phyloP scores from a whole-genome alignment of 371 early-diverging fungal species.

The Cokeromyces recurvatus region DNA sequence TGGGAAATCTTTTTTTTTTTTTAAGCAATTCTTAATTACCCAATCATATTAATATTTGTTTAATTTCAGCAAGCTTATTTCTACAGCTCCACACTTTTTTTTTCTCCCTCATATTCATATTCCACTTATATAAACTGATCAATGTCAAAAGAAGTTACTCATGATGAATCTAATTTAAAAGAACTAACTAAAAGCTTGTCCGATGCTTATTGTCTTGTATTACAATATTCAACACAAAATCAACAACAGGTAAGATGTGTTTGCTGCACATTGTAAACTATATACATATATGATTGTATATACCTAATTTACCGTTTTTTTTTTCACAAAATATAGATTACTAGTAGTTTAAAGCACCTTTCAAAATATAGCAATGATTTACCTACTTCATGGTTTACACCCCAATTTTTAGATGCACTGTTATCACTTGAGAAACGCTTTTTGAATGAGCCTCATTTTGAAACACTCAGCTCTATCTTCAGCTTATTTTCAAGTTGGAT shows the following conservation, averaged over 20 bases:
- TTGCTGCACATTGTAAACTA: too few relatives aligned
- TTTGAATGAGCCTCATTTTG: neutral
- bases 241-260: constrained; percentile 23
- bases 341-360: constrained; percentile 22
- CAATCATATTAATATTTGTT: too few relatives aligned
- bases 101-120: too few relatives aligned
- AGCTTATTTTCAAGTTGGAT: constrained; percentile 31
- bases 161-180: constrained; percentile 23
- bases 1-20: neutral
- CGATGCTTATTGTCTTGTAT: constrained; percentile 29
- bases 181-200: constrained; percentile 32
- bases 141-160: too few relatives aligned
- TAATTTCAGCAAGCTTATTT: too few relatives aligned
- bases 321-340: constrained; percentile 15
- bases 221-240: constrained; percentile 21
- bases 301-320: neutral
- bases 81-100: too few relatives aligned
- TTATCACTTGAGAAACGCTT: constrained; percentile 11
- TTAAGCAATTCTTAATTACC: too few relatives aligned
- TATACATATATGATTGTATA: neutral
- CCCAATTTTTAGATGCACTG: constrained; percentile 19
- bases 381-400: constrained; percentile 43
- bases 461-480: constrained; percentile 13
- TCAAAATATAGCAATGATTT: constrained; percentile 37
- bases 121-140: too few relatives aligned